Base-by-base conservation (phyloP, 1,284 basidiomycete genomes). In the Tranzscheliella williamsii region DNA sequence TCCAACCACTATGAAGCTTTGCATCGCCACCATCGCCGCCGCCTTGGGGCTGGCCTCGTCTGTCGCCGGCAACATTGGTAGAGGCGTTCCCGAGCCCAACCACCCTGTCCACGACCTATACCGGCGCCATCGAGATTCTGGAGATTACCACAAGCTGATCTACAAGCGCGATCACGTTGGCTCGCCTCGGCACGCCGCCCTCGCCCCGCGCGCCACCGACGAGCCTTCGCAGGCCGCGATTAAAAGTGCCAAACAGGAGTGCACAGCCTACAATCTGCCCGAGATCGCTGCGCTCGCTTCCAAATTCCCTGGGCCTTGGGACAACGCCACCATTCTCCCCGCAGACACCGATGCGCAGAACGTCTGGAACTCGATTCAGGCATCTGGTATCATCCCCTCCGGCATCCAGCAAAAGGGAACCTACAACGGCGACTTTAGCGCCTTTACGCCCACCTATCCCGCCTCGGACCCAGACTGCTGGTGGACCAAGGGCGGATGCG, bases 271-370 rank as follows among this genome's bases (percentile, higher is more conserved):
- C 49, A 31, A 45, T 26, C 35, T 70, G 9, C 57, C 60, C n/a
- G 65, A 67, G 17, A 44, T 76, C 4, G 42, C 49, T 13, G 54
- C 60, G 13, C 44, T 75, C 35, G 26, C 42, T n/a, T 42, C 36
- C 17, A 32, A 54, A 26, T 69, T 73, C 53, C 73, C 73, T 15
- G 36, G 27, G 2, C 52, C 47, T 7, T 81, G 80, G 79, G 32
- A 75, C 7, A 76, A 75, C 3, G 80, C 80, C 11, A 50, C 47
- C 30, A 72, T 82, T 27, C 61, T 80, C 2, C 24, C 68, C 0
- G 68, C 67, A 18, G 81, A 82, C 51, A 69, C 75, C 0, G 73
- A 72, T 21, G 81, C 81, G 3, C 42, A 60, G 11, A 33, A 43
- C 1, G 57, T 79, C 16, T 73, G 69, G 69, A 20, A 34, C 18